A percentile compares a stretch with the other conserved stretches of the same genome.
These are phyloP conservation scores for Phaffomyces antillensis DNA, from an alignment of 805 yeast genomes.

Conservation along the genomic window DNA sequence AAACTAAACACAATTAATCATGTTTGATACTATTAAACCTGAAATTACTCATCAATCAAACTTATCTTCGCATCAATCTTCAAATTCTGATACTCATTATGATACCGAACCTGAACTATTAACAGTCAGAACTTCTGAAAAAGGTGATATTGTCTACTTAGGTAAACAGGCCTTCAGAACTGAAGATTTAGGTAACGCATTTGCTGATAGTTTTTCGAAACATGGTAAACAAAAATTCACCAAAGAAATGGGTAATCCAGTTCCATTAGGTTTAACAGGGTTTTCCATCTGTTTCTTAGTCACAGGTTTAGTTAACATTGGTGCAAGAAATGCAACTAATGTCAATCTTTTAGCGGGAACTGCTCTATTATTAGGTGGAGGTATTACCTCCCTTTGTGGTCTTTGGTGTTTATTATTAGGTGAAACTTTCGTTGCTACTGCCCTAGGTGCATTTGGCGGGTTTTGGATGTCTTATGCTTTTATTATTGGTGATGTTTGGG, in stretches of 20 bases:
- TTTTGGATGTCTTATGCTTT: constrained; percentile 47
- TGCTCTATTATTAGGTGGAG: constrained; percentile 41
- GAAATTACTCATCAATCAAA: no score
- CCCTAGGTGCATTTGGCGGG: constrained; percentile 45
- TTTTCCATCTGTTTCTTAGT: constrained; percentile 41
- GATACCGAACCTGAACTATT: neutral
- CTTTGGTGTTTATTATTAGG: constrained; percentile 42
- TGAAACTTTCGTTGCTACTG: constrained; percentile 49
- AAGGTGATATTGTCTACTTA: constrained; percentile 28
- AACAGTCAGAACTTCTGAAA: constrained; percentile 17
- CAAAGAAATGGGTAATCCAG: constrained; percentile 29
- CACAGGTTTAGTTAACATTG: constrained; percentile 38
- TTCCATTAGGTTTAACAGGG: constrained; percentile 46
- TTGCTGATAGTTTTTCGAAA: neutral
- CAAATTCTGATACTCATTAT: neutral
- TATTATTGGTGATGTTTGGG: constrained; percentile 36
- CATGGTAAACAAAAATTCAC: neutral
- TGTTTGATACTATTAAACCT: no score
- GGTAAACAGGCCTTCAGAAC: constrained; percentile 9
- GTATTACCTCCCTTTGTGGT: constrained; percentile 43
- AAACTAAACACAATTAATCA: no score
- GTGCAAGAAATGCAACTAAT: constrained; percentile 36
- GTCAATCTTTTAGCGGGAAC: constrained; percentile 39
- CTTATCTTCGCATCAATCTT: no score
- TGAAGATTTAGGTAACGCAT: neutral